A percentile compares a stretch with the other conserved stretches of the same genome.
phyloP scores from a whole-genome alignment of 805 yeast genomes.

The Sugiyamaella floridensis region DNA sequence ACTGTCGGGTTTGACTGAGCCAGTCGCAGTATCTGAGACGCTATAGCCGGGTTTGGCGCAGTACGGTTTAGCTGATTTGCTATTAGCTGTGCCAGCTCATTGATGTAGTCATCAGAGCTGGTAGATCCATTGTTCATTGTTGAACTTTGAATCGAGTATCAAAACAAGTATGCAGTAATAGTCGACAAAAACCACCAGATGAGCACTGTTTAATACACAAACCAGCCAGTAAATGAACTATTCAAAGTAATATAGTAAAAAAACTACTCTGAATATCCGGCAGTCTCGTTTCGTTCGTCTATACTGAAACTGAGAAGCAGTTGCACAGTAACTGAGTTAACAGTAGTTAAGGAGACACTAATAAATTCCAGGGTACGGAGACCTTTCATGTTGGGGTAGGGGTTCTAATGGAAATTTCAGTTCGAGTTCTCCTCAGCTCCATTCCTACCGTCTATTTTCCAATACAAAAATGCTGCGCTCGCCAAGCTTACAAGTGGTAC shows the following conservation, averaged over 20 bases:
- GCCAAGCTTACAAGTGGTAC: not conserved
- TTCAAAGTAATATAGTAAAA: no score
- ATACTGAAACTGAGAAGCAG: no score
- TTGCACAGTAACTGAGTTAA: not conserved
- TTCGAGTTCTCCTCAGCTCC: not conserved
- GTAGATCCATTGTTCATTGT: not conserved
- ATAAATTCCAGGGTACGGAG: not conserved
- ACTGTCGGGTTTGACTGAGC: slow-evolving; percentile 11
- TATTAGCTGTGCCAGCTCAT: slow-evolving; percentile 13
- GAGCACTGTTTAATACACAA: no score
- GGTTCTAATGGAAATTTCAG: slow-evolving; percentile 1
- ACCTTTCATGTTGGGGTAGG: not conserved
- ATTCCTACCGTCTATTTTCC: not conserved
- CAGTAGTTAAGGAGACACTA: no score
- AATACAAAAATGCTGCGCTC: not conserved
- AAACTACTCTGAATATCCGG: no score
- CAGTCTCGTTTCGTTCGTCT: no score
- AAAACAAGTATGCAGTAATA: no score
- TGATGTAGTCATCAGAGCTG: slow-evolving; percentile 7
- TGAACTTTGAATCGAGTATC: not conserved
- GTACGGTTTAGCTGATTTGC: slow-evolving; percentile 20
- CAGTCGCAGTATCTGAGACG: slow-evolving; percentile 16
- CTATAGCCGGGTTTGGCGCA: slow-evolving; percentile 17
- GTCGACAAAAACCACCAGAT: not conserved
- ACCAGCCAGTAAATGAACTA: no score